Evolutionary conservation across 345 rosid species (phyloP).

Genomic region (Citrus medica): DNA sequence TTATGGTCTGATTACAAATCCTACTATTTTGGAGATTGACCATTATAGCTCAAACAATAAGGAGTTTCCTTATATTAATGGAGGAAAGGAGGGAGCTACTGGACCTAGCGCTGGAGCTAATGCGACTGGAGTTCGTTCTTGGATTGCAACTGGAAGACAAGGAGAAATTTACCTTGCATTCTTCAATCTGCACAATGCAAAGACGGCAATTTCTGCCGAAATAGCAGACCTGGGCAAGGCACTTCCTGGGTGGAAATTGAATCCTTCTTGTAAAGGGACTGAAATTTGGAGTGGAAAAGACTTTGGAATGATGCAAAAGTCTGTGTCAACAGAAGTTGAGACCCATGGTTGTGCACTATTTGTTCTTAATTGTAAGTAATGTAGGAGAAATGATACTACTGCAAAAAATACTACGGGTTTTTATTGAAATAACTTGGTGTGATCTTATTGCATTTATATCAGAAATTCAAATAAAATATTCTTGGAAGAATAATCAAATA

Average conservation of each 20-base stretch:
- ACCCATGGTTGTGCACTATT: slow-evolving; percentile 56
- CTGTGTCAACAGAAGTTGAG: slow-evolving; percentile 36
- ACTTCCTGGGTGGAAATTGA: slow-evolving; percentile 32
- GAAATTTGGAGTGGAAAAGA: slow-evolving; percentile 65
- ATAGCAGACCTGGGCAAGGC: slow-evolving; percentile 49
- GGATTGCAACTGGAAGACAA: slow-evolving; percentile 75
- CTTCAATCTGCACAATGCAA: slow-evolving; percentile 46
- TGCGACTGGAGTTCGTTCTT: slow-evolving; percentile 52
- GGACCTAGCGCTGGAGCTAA: slow-evolving; percentile 6
- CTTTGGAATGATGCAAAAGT: slow-evolving; percentile 24
- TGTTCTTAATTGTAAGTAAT: slow-evolving; percentile 42
- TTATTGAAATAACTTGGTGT: too few relatives aligned
- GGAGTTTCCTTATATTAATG: slow-evolving; percentile 57
- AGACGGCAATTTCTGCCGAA: slow-evolving; percentile 45
- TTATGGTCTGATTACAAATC: slow-evolving; percentile 62
- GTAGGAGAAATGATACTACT: neutral
- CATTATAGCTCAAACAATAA: slow-evolving; percentile 58
- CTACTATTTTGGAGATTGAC: slow-evolving; percentile 67
- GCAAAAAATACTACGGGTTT: too few relatives aligned
- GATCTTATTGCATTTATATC: too few relatives aligned
- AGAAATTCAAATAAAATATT: too few relatives aligned
- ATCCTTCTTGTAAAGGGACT: slow-evolving; percentile 29
- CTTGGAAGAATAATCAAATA: too few relatives aligned
- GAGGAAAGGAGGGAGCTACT: slow-evolving; percentile 12
- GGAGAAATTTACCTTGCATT: slow-evolving; percentile 56